Evolutionary conservation across 2,329 filamentous ascomycete species (phyloP), one percentile per base, ranked within the genome.

Genomic region (Didymosphaeria variabile): DNA sequence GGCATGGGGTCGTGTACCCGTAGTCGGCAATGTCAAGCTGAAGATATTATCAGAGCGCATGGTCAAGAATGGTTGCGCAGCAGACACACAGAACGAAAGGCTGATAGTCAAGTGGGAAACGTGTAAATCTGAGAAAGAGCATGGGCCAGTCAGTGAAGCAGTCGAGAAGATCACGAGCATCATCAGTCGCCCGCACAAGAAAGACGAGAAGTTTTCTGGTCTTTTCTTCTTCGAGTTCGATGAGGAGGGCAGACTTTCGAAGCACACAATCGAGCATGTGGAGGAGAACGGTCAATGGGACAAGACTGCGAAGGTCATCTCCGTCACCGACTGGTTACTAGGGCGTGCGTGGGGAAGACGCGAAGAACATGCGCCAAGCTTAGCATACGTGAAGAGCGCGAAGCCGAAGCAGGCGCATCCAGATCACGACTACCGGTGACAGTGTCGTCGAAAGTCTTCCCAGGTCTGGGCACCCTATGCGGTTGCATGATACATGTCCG

Each of bases 221-320:
- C 79, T 98, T 12, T 99, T 98, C 79, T 90, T 97, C 61, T 99
- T 99, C 77, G 92, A 97, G 67, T 99, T 99, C 76, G 95, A 98
- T 73, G 85, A 88, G 50, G 87, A 97, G 70, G 95, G 95, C 1
- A 86, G 93, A 65, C 88, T 99, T 38, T 80, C 91, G 51, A 93
- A 88, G 68, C 95, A 98, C 78, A 97, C 92, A 0, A 98, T 99
- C 72, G 95, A 99, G 80, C 92, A 97, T 79, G 91, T 92, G 1
- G 91, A 97, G 71, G 90, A 95, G 71, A 89, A 90, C 17, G 88
- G 90, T 42, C 88, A 92, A 62, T 96, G 91, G 88, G 94, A 97
- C 71, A 88, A 87, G 64, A 93, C 91, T 29, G 90, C 92, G 23
- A 92, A 90, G 73, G 91, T 99, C 21, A 93, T 98, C 17, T 93